Percentiles rank a stretch among this genome's conserved stretches.
These are phyloP conservation scores for Xerocomus potaroensis DNA, from an alignment of 768 basidiomycete genomes.

Conservation along the genomic window DNA sequence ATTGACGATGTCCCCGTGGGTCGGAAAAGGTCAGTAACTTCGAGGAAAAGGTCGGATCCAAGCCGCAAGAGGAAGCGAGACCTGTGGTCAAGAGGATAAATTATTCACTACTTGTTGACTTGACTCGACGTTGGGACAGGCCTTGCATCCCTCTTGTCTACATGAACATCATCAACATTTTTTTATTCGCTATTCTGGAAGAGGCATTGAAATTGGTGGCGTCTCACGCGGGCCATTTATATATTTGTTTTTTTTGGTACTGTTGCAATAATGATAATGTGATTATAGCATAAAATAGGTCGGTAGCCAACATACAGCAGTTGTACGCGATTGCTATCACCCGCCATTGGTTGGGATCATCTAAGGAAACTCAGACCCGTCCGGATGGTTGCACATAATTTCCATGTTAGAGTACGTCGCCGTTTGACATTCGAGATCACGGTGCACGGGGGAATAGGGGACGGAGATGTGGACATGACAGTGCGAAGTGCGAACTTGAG, in stretches of 20 bases:
- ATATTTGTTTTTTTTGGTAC: too few relatives aligned
- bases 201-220: too few relatives aligned
- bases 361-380: background rate
- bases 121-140: constrained; percentile 19
- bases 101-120: constrained; percentile 20
- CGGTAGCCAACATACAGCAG: background rate
- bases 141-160: background rate
- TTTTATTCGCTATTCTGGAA: too few relatives aligned
- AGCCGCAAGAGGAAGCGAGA: constrained; percentile 1
- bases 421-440: background rate
- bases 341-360: too few relatives aligned
- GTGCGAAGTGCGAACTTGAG: background rate
- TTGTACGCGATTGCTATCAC: too few relatives aligned
- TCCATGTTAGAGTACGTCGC: constrained; percentile 3
- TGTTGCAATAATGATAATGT: too few relatives aligned
- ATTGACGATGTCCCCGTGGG: background rate
- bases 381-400: background rate
- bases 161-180: too few relatives aligned
- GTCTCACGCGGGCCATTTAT: too few relatives aligned
- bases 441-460: background rate
- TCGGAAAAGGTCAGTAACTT: background rate
- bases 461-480: constrained; percentile 3
- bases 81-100: constrained; percentile 28
- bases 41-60: constrained; percentile 5
- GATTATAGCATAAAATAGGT: too few relatives aligned